Evolutionary conservation across 1,284 basidiomycete species (phyloP).

Genomic region (Quambalaria eucalypti): DNA sequence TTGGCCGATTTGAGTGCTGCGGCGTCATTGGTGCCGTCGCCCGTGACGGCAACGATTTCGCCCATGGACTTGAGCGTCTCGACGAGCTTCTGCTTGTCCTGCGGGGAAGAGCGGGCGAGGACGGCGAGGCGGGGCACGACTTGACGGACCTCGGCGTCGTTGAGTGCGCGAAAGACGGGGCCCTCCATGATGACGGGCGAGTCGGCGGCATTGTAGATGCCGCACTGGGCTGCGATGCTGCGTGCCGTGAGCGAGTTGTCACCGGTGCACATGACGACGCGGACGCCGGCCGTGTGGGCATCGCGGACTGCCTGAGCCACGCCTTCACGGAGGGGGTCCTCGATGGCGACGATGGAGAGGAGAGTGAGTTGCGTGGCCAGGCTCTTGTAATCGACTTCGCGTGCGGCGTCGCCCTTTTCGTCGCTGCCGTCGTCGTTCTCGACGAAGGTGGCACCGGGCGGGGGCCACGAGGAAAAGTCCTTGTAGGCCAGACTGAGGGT

Average conservation of each 20-base stretch:
- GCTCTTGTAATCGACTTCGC: conserved; percentile 60
- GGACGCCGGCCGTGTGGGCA: conserved; percentile 81
- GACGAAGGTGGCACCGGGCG: conserved; percentile 51
- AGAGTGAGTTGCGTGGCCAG: conserved; percentile 69
- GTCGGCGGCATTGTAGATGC: conserved; percentile 72
- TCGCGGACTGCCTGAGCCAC: conserved; percentile 78
- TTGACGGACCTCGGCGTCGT: conserved; percentile 51
- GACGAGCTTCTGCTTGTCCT: conserved; percentile 90
- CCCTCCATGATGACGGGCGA: conserved; percentile 90
- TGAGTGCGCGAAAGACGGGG: conserved; percentile 58
- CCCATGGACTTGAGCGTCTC: conserved; percentile 77
- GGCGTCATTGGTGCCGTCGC: conserved; percentile 96
- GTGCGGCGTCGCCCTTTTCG: conserved; percentile 24
- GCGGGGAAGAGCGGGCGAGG: conserved; percentile 85
- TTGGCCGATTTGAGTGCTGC: conserved; percentile 76
- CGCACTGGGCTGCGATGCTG: conserved; percentile 89
- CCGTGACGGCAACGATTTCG: conserved; percentile 91
- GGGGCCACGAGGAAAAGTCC: conserved; percentile 81
- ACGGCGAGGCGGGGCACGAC: conserved; percentile 56
- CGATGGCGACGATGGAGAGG: conserved; percentile 82
- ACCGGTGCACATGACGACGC: conserved; percentile 97
- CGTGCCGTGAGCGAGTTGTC: conserved; percentile 81
- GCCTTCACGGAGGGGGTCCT: conserved; percentile 85
- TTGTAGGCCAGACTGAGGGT: conserved; percentile 88
- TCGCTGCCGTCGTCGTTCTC: conserved; percentile 46